Percentiles rank a stretch among this genome's conserved stretches.
Evolutionary conservation across 306 rosid genomes (phyloP).

Genomic region (Malus asiatica): DNA sequence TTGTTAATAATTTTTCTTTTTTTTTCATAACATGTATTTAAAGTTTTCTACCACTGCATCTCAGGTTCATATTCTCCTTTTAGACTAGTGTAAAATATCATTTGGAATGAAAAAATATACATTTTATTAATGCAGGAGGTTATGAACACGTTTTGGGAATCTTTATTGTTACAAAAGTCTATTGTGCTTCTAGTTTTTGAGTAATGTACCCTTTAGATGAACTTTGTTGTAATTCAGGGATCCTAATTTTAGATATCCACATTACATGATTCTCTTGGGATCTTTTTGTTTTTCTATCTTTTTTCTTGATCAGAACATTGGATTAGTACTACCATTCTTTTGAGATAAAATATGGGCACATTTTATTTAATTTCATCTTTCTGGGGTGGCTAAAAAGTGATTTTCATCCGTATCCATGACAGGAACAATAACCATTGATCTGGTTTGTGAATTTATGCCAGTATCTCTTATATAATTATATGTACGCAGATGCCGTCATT

Average conservation of each 20-base stretch:
- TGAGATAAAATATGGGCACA: background rate
- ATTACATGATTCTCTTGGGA: slow-evolving; percentile 28
- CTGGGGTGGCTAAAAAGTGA: slow-evolving; percentile 24
- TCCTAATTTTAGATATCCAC: slow-evolving; percentile 22
- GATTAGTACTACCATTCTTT: background rate
- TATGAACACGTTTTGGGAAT: slow-evolving; percentile 4
- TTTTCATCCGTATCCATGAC: slow-evolving; percentile 27
- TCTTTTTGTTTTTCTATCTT: background rate
- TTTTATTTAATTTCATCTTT: background rate
- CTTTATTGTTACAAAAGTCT: slow-evolving; percentile 18
- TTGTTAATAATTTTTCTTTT: too few species aligned
- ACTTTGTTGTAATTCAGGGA: slow-evolving; percentile 7
- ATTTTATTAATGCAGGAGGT: background rate
- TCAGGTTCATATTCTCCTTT: too few species aligned
- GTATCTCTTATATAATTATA: slow-evolving; percentile 26
- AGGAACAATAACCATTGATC: slow-evolving; percentile 27
- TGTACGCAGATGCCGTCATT: slow-evolving; percentile 22
- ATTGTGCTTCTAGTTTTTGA: slow-evolving; percentile 12
- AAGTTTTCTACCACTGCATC: too few species aligned
- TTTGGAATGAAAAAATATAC: too few species aligned
- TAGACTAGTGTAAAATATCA: too few species aligned
- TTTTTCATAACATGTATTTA: too few species aligned
- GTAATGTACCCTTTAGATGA: slow-evolving; percentile 16
- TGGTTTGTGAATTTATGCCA: slow-evolving; percentile 24
- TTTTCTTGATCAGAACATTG: background rate